Evolutionary conservation across 2,329 filamentous ascomycete species (phyloP).

Genomic region (Fusarium avenaceum): DNA sequence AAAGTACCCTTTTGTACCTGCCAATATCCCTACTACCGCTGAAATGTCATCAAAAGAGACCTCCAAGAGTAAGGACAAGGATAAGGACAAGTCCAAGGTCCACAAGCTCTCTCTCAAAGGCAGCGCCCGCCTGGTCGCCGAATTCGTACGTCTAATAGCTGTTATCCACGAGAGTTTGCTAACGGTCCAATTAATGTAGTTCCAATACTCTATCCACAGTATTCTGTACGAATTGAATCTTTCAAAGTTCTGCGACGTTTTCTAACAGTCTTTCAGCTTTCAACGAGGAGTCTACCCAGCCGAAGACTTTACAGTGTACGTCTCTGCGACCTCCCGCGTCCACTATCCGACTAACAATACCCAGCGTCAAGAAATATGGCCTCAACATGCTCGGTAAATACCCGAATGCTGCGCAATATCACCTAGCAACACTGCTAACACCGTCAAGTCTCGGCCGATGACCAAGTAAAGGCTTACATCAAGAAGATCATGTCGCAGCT

Average conservation of each 20-base stretch:
- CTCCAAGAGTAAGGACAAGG: slow-evolving; percentile 60
- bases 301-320: slow-evolving; percentile 94
- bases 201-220: slow-evolving; percentile 98
- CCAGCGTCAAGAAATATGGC: slow-evolving; percentile 94
- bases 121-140: slow-evolving; percentile 86
- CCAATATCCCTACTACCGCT: neutral
- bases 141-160: slow-evolving; percentile 81
- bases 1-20: neutral
- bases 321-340: slow-evolving; percentile 16
- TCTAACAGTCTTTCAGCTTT: slow-evolving; percentile 69
- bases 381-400: slow-evolving; percentile 89
- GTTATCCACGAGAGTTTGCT: slow-evolving; percentile 24
- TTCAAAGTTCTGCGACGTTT: neutral
- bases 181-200: slow-evolving; percentile 62
- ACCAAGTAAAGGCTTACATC: slow-evolving; percentile 99
- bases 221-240: slow-evolving; percentile 75
- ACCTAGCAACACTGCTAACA: slow-evolving; percentile 14
- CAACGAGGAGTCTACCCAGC: slow-evolving; percentile 89
- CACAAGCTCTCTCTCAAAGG: slow-evolving; percentile 95
- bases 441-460: slow-evolving; percentile 83
- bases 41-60: slow-evolving; percentile 53
- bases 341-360: slow-evolving; percentile 7
- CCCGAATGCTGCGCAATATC: too few relatives aligned
- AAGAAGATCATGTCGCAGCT: slow-evolving; percentile 99
- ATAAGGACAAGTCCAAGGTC: slow-evolving; percentile 85